Conservation (phyloP, 495 filamentous ascomycete species). For the Annulohypoxylon bovei region DNA sequence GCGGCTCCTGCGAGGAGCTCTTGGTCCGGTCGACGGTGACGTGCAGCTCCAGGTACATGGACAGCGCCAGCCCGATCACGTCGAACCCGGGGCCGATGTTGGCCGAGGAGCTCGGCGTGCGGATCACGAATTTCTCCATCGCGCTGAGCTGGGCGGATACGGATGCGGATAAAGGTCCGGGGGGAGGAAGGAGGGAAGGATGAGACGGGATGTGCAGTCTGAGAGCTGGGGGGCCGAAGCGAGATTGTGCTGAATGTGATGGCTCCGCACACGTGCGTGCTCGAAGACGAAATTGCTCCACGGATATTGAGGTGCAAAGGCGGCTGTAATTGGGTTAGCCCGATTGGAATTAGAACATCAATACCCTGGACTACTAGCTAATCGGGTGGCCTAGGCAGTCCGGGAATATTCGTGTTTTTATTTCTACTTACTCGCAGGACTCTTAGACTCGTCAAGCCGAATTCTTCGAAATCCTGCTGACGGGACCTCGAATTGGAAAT, state of each 20-base stretch:
- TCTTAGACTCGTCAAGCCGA: neutral
- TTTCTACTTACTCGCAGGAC: neutral
- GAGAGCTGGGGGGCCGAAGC: neutral
- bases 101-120: slow-evolving; percentile 86
- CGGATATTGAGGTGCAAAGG: too few relatives aligned
- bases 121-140: slow-evolving; percentile 66
- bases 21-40: slow-evolving; percentile 72
- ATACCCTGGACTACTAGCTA: too few relatives aligned
- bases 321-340: too few relatives aligned
- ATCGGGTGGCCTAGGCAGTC: too few relatives aligned
- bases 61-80: slow-evolving; percentile 92
- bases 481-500: slow-evolving; percentile 27
- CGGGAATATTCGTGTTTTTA: neutral
- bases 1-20: slow-evolving; percentile 63
- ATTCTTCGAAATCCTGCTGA: slow-evolving; percentile 11
- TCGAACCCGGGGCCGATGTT: slow-evolving; percentile 98
- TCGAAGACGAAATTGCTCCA: neutral
- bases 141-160: too few relatives aligned
- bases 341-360: neutral
- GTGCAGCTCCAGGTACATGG: slow-evolving; percentile 85
- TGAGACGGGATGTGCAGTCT: neutral
- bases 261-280: slow-evolving; percentile 1
- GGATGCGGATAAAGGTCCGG: neutral
- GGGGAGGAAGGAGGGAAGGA: neutral
- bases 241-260: neutral